These are phyloP conservation scores for Collybia sp. DNA, from an alignment of 768 basidiomycete genomes.

Conservation along the genomic window DNA sequence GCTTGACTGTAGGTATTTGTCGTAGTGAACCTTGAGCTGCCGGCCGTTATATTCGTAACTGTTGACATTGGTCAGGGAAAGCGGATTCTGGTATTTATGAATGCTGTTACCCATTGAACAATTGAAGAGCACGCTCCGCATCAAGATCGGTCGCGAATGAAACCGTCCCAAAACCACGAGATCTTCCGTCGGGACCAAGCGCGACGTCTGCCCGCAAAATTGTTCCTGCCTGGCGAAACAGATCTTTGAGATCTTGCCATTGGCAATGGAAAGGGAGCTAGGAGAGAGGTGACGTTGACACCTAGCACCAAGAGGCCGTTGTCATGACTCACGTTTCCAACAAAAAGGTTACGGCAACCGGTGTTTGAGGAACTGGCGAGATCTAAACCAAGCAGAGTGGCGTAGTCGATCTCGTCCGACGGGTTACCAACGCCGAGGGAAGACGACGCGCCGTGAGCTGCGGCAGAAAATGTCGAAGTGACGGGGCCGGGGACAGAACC, in stretches of 20 bases:
- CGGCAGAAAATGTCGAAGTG: slow-evolving; percentile 5
- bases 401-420: slow-evolving; percentile 10
- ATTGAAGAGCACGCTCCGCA: slow-evolving; percentile 75
- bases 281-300: slow-evolving; percentile 8
- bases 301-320: background rate
- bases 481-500: slow-evolving; percentile 1
- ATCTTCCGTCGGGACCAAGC: slow-evolving; percentile 82
- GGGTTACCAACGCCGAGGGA: slow-evolving; percentile 6
- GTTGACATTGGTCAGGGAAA: slow-evolving; percentile 5
- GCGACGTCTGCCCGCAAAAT: slow-evolving; percentile 90
- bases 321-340: slow-evolving; percentile 72
- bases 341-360: slow-evolving; percentile 64
- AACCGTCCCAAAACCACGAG: slow-evolving; percentile 91
- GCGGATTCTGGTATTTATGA: slow-evolving; percentile 3
- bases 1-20: slow-evolving; percentile 59
- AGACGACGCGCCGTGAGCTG: slow-evolving; percentile 5
- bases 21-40: slow-evolving; percentile 84
- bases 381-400: slow-evolving; percentile 20
- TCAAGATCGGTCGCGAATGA: slow-evolving; percentile 80
- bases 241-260: slow-evolving; percentile 98
- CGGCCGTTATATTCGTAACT: slow-evolving; percentile 90
- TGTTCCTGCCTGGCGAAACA: slow-evolving; percentile 87
- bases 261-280: slow-evolving; percentile 91
- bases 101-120: slow-evolving; percentile 81
- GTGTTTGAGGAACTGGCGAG: slow-evolving; percentile 16